Base-by-base conservation (phyloP, 495 filamentous ascomycete species). In the Podospora fimiseda region DNA sequence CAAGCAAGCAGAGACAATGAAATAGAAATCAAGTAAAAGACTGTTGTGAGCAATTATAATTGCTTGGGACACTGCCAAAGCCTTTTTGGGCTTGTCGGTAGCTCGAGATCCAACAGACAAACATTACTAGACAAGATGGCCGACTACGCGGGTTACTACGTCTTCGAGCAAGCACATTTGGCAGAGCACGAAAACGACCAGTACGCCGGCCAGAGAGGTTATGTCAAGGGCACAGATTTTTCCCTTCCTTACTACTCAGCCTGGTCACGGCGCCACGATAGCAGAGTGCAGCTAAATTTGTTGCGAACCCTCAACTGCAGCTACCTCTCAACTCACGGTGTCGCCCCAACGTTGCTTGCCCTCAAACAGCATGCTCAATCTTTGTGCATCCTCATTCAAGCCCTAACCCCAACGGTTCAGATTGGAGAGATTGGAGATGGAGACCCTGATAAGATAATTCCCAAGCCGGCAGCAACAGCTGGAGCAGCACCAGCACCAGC, bases 341-440 rank as follows among this genome's bases (percentile, higher is more conserved):
- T 63, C 7, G 55, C 75, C 9, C 78, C 77, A 4, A 79, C 76
- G 14, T 61, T 81, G 23, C 61, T 74, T 1, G 69, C 73, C 9
- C 62, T 81, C 16, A 81, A 81, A 60, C 75, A 79, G 58, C 77
- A 80, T 50, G 77, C 73, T 9, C 78, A 81, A 45, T 71, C 74
- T 7, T 66, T 81, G 14, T 66, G 68, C 45, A 60, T 71, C 5
- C 65, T 81, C 15, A 80, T 81, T 57, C 72, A 69, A 11, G 50
- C 64, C 13, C 53, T 80, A 33, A 69, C 60, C 7, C 67, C 76
- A 33, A 62, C 46, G 43, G 18, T 60, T 45, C 22, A 52, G 47
- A 51, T 60, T 15, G 57, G 49, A 24, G 53, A 72, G 50, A 52
- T 69, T 40, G 53, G 53, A 21, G 41, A 33, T 8, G 65, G 59